These are phyloP conservation scores for Rheum nobile DNA, from an alignment of 148 eudicot species.

Conservation along the genomic window DNA sequence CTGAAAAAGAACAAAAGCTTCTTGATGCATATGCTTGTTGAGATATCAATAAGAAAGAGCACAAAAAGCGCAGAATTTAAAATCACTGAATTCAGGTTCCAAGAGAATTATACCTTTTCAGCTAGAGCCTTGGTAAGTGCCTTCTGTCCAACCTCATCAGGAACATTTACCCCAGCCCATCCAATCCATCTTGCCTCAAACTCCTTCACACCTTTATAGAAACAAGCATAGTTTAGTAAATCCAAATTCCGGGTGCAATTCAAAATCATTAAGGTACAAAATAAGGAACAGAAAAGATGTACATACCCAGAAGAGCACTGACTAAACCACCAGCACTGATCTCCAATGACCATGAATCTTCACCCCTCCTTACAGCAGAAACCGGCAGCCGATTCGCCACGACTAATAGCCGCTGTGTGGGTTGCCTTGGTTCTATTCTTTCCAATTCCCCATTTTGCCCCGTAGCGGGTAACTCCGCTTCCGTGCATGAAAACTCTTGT, in stretches of 20 bases:
- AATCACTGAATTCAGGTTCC: not conserved
- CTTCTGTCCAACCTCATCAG: slow-evolving; percentile 73
- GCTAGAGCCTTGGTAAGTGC: slow-evolving; percentile 78
- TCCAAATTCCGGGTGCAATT: not conserved
- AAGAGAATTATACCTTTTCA: slow-evolving; percentile 46
- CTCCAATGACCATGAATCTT: slow-evolving; percentile 84
- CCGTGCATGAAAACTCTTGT: slow-evolving; percentile 38
- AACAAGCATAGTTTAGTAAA: not conserved
- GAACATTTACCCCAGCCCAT: slow-evolving; percentile 96
- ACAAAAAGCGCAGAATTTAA: not conserved
- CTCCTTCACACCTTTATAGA: slow-evolving; percentile 69
- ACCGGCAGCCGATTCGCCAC: slow-evolving; percentile 91
- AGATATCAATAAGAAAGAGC: not conserved
- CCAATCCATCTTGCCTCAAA: slow-evolving; percentile 95
- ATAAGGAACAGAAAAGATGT: not conserved
- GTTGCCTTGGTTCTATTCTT: slow-evolving; percentile 33
- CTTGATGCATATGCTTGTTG: not conserved
- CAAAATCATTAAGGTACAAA: not conserved
- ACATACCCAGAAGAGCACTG: slow-evolving; percentile 81
- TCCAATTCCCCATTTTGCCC: slow-evolving; percentile 35
- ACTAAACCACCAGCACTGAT: slow-evolving; percentile 90
- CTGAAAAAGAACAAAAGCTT: slow-evolving; percentile 25
- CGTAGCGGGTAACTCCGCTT: slow-evolving; percentile 44
- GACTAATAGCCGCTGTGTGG: slow-evolving; percentile 61
- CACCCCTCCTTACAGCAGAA: slow-evolving; percentile 81